Percentiles rank a stretch among this genome's conserved stretches.
Evolutionary conservation across 257 asterid species (phyloP).

Genomic region (Penstemon barbatus): DNA sequence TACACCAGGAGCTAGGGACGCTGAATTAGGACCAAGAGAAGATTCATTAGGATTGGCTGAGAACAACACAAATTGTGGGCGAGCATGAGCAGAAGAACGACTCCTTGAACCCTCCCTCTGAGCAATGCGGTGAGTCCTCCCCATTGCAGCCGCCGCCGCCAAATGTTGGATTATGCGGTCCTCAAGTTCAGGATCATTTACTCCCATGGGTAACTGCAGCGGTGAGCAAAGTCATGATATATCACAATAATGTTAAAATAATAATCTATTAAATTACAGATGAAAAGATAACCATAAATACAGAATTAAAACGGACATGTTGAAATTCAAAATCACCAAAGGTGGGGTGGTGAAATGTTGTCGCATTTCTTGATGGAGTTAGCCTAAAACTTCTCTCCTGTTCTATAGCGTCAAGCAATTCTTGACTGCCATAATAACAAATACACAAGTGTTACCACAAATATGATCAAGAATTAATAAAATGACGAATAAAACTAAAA

Average conservation of each 20-base stretch:
- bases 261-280: constrained; percentile 8
- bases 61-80: constrained; percentile 53
- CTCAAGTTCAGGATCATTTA: constrained; percentile 70
- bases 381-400: constrained; percentile 63
- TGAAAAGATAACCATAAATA: neutral
- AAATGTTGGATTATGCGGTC: constrained; percentile 86
- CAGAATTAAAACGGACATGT: constrained; percentile 48
- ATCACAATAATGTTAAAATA: constrained; percentile 19
- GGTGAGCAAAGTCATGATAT: constrained; percentile 6
- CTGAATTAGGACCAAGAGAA: constrained; percentile 41
- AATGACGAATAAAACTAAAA: constrained; percentile 20
- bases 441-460: constrained; percentile 12
- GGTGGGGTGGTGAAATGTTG: constrained; percentile 72
- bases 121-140: constrained; percentile 63
- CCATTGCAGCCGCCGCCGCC: constrained; percentile 93
- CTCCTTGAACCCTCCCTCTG: constrained; percentile 69
- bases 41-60: constrained; percentile 57
- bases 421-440: constrained; percentile 68
- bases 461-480: constrained; percentile 10
- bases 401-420: constrained; percentile 84
- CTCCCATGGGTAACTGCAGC: constrained; percentile 69
- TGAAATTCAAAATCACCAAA: constrained; percentile 75
- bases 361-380: constrained; percentile 62
- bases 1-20: neutral
- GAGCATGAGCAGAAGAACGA: constrained; percentile 56